phyloP scores from a whole-genome alignment of 2,329 filamentous ascomycete species.

The Escovopsis sp. region DNA sequence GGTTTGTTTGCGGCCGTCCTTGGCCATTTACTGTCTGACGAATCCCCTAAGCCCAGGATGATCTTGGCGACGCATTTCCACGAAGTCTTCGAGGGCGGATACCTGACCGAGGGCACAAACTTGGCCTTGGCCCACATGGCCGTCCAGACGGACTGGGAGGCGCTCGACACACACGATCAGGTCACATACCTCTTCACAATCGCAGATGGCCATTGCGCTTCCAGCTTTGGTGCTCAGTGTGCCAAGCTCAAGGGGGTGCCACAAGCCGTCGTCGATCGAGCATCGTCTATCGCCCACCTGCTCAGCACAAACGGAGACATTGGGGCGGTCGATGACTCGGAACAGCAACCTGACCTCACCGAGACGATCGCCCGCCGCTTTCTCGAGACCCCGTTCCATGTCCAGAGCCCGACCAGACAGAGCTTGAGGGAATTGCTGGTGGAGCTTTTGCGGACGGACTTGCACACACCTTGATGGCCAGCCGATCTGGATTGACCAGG shows the following conservation, averaged over 20 bases:
- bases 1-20: conserved; percentile 43
- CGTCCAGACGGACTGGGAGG: conserved; percentile 41
- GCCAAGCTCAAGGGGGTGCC: conserved; percentile 79
- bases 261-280: conserved; percentile 52
- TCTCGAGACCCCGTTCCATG: conserved; percentile 18
- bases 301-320: conserved; percentile 56
- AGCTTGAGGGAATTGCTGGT: conserved; percentile 8
- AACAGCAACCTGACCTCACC: conserved; percentile 50
- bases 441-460: conserved; percentile 4
- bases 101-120: conserved; percentile 32
- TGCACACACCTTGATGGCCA: too few species aligned
- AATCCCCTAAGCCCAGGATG: conserved; percentile 34
- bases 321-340: conserved; percentile 39
- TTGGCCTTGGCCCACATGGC: conserved; percentile 58
- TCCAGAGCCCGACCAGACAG: background rate
- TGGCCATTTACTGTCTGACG: conserved; percentile 36
- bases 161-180: conserved; percentile 39
- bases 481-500: too few species aligned
- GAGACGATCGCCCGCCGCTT: conserved; percentile 45
- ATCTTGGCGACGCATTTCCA: conserved; percentile 49
- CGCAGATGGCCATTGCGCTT: conserved; percentile 50
- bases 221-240: conserved; percentile 76
- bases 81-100: conserved; percentile 55
- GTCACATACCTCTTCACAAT: conserved; percentile 62
- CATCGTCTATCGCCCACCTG: conserved; percentile 55